Evolutionary conservation across 1,139 yeast genomes (phyloP).

Genomic region (Protomyces pachydermus): DNA sequence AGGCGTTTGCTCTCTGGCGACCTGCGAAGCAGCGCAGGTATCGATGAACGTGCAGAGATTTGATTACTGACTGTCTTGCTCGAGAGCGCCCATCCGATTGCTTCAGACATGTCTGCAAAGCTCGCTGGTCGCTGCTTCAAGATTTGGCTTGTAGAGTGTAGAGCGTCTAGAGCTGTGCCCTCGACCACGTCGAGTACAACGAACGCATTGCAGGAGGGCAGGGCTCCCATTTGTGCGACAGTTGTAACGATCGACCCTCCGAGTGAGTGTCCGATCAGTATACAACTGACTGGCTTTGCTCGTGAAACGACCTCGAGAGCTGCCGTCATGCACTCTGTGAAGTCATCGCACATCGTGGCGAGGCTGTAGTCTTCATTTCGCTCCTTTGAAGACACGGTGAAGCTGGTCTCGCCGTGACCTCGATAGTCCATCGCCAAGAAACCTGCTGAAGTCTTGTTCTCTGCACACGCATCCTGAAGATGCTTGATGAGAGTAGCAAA

Average conservation of each 20-base stretch:
- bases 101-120: constrained; percentile 53
- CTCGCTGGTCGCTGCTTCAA: constrained; percentile 56
- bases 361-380: constrained; percentile 47
- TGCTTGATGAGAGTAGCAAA: constrained; percentile 47
- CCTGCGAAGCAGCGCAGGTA: constrained; percentile 56
- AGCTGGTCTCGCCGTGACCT: constrained; percentile 64
- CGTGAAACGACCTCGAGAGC: constrained; percentile 40
- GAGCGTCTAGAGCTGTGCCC: constrained; percentile 66
- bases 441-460: constrained; percentile 45
- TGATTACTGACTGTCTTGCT: constrained; percentile 50
- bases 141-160: constrained; percentile 61
- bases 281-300: neutral
- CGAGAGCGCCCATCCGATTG: constrained; percentile 67
- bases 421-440: constrained; percentile 69
- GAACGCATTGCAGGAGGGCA: constrained; percentile 48
- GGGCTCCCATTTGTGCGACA: constrained; percentile 39
- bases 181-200: constrained; percentile 87
- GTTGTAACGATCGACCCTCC: constrained; percentile 83
- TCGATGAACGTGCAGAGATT: constrained; percentile 66
- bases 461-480: constrained; percentile 31
- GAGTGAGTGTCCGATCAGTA: constrained; percentile 67
- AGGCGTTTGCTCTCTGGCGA: constrained; percentile 34
- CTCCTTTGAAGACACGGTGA: constrained; percentile 30
- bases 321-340: constrained; percentile 47
- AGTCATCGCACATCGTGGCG: constrained; percentile 54